Base-by-base conservation (phyloP, 768 basidiomycete species). In the Collybia sordida region DNA sequence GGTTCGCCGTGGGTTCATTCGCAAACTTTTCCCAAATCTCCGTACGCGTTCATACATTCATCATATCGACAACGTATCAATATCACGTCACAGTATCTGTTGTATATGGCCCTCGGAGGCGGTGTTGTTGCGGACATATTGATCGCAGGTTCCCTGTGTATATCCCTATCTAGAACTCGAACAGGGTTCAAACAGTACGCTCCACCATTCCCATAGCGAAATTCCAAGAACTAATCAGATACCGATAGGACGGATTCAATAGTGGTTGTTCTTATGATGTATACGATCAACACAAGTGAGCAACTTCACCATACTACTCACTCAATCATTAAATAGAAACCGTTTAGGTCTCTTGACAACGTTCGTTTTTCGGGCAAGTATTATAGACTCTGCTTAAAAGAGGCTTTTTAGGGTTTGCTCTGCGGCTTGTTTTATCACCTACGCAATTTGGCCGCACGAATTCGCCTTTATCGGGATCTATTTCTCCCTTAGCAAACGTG, bases 261-360 rank as follows among this genome's bases (percentile, higher is more conserved):
- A 3, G 57, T 80, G 7, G 72, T 66, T 14, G 59, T 68, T n/a
- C 59, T 82, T 19, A 73, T 80, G 51, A 44, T 74, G 47, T 81
- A 78, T 49, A 67, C 72, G n/a, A 68, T 81, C 45, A 79, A 78
- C 52, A 79, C 78, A 52, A 69, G 78, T 78, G 49, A 44, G 72
- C n/a, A n/a, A n/a, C n/a, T 60, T 22, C 6, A 38, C 2, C 24
- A 23, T 22, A 1, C 38, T 3, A 11, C 17, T 15, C 36, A 5
- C 31, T 28, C 9, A 23, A 34, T 7, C 17, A 35, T 28, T 27
- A 39, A 41, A 34, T 51, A 37, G 17, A 23, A 52, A 21, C 22
- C 36, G 31, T 27, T 24, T 18, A 70, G 65, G 69, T 44, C 54
- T 69, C 18, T 57, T 72, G 27, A 72, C 69, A 2, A 65, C 63